Base-by-base conservation (phyloP, 2,329 filamentous ascomycete genomes). In the Colletotrichum graminicola region DNA sequence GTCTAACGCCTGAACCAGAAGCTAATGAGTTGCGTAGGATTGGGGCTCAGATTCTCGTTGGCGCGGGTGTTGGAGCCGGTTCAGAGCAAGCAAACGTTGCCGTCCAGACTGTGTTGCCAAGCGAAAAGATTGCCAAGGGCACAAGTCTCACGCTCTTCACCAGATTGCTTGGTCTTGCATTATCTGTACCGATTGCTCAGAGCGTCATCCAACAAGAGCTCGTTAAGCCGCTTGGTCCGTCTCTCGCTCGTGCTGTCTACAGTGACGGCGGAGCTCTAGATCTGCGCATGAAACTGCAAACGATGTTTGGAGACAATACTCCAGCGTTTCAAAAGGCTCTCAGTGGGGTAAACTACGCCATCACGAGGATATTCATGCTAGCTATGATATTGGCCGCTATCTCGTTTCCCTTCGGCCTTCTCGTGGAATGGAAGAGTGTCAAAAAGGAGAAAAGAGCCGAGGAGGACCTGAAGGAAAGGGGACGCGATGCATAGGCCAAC, bases 341-440 rank as follows among this genome's bases (percentile, higher is more conserved):
- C 8, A 26, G 55, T 8, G 87, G 86, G 0, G 92, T 92, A 79
- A 91, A 91, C 75, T 74, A 79, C 3, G 84, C 89, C 0, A 75
- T 92, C 14, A 83, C 82, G 1, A 78, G 84, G 57, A 84, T 84
- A 0, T 91, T 89, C 76, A 86, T 87, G 73, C 85, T 91, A 3
- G 83, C 82, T 2, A 80, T 88, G 10, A 85, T 86, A 0, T 78
- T 88, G 69, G 81, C 84, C 88, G 5, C 85, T 82, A 10, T 82
- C 89, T 29, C 49, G 89, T 26, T 88, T 85, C 11, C 85, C 87
- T 0, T 76, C 85, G 84, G 29, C 32, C 21, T 45, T 61, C 0
- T 85, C 2, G 36, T 93, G 74, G 87, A 93, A 78, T 93, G 91
- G 91, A 89, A 84, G 78, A 90, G 83, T 74, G 89, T 93, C 76